Conservation (phyloP, 345 rosid species). For the Conringia planisiliqua region DNA sequence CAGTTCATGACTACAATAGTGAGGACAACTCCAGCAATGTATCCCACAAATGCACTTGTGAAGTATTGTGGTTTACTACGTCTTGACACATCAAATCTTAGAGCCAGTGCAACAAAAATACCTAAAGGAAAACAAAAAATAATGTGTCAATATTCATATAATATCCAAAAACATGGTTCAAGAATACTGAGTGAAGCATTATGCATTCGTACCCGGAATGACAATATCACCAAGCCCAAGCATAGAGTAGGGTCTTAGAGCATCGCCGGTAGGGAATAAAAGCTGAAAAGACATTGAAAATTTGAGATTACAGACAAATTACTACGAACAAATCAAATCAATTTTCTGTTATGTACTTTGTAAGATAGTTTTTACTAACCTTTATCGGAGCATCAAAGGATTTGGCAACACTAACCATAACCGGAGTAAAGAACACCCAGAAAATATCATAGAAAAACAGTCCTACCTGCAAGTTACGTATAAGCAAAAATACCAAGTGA, state of each 20-base stretch:
- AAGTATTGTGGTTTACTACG: slow-evolving; percentile 82
- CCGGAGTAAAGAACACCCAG: slow-evolving; percentile 99
- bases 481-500: slow-evolving; percentile 7
- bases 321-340: not conserved
- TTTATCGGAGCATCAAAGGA: slow-evolving; percentile 99
- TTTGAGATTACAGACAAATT: not conserved
- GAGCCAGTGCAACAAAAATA: slow-evolving; percentile 92
- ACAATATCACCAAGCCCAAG: slow-evolving; percentile 99
- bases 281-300: slow-evolving; percentile 47
- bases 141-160: not conserved
- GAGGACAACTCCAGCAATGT: slow-evolving; percentile 65
- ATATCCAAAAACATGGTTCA: not conserved
- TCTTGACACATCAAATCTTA: slow-evolving; percentile 93
- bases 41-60: slow-evolving; percentile 92
- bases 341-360: not conserved
- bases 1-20: slow-evolving; percentile 98
- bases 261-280: slow-evolving; percentile 83
- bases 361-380: slow-evolving; percentile 47
- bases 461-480: slow-evolving; percentile 60
- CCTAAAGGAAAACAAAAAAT: slow-evolving; percentile 42
- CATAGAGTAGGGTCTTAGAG: slow-evolving; percentile 88
- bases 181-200: not conserved
- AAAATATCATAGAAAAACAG: slow-evolving; percentile 95
- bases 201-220: slow-evolving; percentile 63
- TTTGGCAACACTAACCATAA: slow-evolving; percentile 98